These are phyloP conservation scores for Geranium incanum DNA, from an alignment of 441 rosid species.

Conservation along the genomic window DNA sequence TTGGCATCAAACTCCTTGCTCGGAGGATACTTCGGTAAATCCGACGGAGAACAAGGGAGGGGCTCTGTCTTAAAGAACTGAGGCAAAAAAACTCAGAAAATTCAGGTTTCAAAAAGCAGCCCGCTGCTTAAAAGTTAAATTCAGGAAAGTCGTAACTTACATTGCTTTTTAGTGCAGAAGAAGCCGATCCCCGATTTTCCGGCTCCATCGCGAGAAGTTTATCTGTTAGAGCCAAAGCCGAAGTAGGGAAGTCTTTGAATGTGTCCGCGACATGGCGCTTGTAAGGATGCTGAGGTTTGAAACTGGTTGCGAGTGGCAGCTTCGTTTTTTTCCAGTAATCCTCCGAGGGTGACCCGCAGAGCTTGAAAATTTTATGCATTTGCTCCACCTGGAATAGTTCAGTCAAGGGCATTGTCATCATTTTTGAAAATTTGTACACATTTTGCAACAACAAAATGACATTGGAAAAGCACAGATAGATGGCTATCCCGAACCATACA, in stretches of 20 bases:
- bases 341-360: conserved; percentile 92
- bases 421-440: too few species aligned
- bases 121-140: not conserved
- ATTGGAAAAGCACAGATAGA: too few species aligned
- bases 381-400: conserved; percentile 72
- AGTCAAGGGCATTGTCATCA: not conserved
- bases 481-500: too few species aligned
- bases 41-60: conserved; percentile 83
- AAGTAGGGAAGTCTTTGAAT: conserved; percentile 81
- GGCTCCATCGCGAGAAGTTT: conserved; percentile 80
- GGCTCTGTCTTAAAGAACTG: conserved; percentile 77
- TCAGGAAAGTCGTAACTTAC: conserved; percentile 28
- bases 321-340: conserved; percentile 88
- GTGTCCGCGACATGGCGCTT: conserved; percentile 80
- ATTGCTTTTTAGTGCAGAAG: conserved; percentile 71
- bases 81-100: not conserved
- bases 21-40: conserved; percentile 90
- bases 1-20: conserved; percentile 96
- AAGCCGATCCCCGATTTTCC: conserved; percentile 78
- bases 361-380: conserved; percentile 90
- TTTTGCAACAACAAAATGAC: too few species aligned
- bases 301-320: conserved; percentile 90
- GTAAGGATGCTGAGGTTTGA: conserved; percentile 92
- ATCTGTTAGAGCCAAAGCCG: conserved; percentile 81
- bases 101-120: too few species aligned